These are phyloP conservation scores for Blastocystis sp. DNA, from an alignment of 352 stramenopile genomes.

Conservation along the genomic window DNA sequence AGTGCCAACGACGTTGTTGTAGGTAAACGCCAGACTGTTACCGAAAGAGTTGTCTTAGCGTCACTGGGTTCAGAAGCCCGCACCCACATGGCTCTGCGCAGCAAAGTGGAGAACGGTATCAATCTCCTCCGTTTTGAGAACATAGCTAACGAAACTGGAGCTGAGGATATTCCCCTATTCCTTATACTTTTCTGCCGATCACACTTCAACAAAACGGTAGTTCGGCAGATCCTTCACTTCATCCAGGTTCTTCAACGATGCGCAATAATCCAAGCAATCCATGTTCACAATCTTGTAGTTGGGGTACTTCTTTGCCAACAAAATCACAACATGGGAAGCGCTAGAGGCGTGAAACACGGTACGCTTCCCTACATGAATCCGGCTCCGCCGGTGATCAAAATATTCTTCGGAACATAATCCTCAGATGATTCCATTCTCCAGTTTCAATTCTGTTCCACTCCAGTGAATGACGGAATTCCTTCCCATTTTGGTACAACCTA, in stretches of 20 bases:
- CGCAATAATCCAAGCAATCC: slow-evolving; percentile 84
- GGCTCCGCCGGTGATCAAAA: slow-evolving; percentile 91
- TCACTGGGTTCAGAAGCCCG: neutral
- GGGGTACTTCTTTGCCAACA: slow-evolving; percentile 91
- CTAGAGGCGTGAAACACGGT: slow-evolving; percentile 52
- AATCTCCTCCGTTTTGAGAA: slow-evolving; percentile 88
- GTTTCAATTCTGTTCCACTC: too few relatives aligned
- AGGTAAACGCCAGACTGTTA: slow-evolving; percentile 94
- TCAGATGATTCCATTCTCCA: neutral
- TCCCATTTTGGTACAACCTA: too few relatives aligned
- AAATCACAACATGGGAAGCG: slow-evolving; percentile 90
- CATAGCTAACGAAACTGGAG: slow-evolving; percentile 87
- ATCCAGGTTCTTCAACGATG: slow-evolving; percentile 82
- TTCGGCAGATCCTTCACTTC: slow-evolving; percentile 79
- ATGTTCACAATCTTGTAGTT: slow-evolving; percentile 94
- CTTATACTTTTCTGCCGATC: slow-evolving; percentile 70
- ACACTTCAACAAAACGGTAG: slow-evolving; percentile 88
- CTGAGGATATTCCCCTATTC: slow-evolving; percentile 87
- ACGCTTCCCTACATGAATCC: slow-evolving; percentile 81
- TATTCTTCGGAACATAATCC: slow-evolving; percentile 84
- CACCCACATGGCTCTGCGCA: slow-evolving; percentile 83
- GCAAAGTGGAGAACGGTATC: slow-evolving; percentile 97
- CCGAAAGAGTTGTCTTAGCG: slow-evolving; percentile 96
- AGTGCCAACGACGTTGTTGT: slow-evolving; percentile 95
- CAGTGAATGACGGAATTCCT: too few relatives aligned